Evolutionary conservation across 306 rosid species (phyloP).

Genomic region (Biancaea sappan): DNA sequence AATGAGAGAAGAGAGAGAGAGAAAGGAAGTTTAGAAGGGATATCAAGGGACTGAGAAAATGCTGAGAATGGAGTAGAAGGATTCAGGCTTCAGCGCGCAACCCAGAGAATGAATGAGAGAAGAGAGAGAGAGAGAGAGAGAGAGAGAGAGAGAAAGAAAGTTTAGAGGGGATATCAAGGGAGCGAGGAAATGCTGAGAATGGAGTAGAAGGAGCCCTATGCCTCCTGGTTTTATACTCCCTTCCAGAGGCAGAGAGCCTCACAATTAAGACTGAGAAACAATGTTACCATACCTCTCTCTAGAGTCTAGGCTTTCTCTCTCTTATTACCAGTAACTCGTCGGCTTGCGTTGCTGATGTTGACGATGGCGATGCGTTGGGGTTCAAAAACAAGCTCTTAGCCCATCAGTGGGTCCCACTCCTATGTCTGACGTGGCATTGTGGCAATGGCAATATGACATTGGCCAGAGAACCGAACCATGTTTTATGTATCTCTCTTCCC

Average conservation of each 20-base stretch:
- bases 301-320: conserved; percentile 24
- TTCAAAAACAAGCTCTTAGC: conserved; percentile 16
- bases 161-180: conserved; percentile 40
- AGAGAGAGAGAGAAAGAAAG: too few species aligned
- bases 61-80: neutral
- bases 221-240: conserved; percentile 33
- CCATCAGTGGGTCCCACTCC: conserved; percentile 30
- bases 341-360: conserved; percentile 22
- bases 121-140: too few species aligned
- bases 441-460: too few species aligned
- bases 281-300: conserved; percentile 16
- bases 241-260: neutral
- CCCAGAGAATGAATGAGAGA: too few species aligned
- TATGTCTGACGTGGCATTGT: neutral
- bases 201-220: neutral
- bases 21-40: conserved; percentile 9
- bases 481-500: too few species aligned
- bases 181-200: conserved; percentile 33
- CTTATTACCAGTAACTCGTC: conserved; percentile 30
- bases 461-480: too few species aligned
- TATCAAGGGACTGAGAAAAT: conserved; percentile 52
- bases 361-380: conserved; percentile 16
- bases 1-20: too few species aligned
- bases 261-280: neutral
- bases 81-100: too few species aligned